phyloP scores from a whole-genome alignment of 1,284 basidiomycete genomes.

The Xerocomus minutiporus region DNA sequence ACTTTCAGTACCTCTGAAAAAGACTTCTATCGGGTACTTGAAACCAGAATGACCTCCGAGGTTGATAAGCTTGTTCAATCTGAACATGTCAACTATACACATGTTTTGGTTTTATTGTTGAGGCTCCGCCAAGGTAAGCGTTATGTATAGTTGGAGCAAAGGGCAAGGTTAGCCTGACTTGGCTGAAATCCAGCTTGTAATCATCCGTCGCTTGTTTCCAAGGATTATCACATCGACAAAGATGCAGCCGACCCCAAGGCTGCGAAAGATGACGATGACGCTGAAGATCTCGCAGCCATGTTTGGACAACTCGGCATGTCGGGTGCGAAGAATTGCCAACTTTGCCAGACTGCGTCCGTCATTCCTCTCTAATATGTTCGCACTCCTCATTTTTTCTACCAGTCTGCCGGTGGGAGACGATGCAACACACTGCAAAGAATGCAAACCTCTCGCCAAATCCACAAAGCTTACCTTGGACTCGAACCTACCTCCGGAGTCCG shows the following conservation, averaged over 20 bases:
- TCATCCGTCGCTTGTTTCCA: conserved; percentile 78
- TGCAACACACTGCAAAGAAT: conserved; percentile 54
- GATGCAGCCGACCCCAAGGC: conserved; percentile 68
- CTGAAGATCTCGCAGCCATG: conserved; percentile 69
- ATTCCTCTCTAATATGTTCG: conserved; percentile 1
- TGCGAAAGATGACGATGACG: conserved; percentile 48
- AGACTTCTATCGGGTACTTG: conserved; percentile 78
- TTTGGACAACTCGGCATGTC: conserved; percentile 69
- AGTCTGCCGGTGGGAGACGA: conserved; percentile 41
- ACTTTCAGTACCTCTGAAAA: conserved; percentile 70
- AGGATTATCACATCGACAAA: conserved; percentile 66
- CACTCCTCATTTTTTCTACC: conserved; percentile 5
- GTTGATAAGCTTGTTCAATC: conserved; percentile 69
- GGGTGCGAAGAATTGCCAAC: conserved; percentile 59
- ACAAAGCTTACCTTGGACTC: conserved; percentile 32
- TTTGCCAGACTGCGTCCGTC: conserved; percentile 69
- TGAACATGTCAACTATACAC: conserved; percentile 70
- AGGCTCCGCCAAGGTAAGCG: conserved; percentile 80
- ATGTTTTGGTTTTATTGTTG: conserved; percentile 80
- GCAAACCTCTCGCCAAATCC: conserved; percentile 47
- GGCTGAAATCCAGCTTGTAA: conserved; percentile 66
- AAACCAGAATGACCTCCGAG: conserved; percentile 67
- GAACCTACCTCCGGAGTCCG: conserved; percentile 59
- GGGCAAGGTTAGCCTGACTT: background rate
- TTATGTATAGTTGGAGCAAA: background rate